phyloP scores from a whole-genome alignment of 805 yeast species.

The Candida silvicultrix region DNA sequence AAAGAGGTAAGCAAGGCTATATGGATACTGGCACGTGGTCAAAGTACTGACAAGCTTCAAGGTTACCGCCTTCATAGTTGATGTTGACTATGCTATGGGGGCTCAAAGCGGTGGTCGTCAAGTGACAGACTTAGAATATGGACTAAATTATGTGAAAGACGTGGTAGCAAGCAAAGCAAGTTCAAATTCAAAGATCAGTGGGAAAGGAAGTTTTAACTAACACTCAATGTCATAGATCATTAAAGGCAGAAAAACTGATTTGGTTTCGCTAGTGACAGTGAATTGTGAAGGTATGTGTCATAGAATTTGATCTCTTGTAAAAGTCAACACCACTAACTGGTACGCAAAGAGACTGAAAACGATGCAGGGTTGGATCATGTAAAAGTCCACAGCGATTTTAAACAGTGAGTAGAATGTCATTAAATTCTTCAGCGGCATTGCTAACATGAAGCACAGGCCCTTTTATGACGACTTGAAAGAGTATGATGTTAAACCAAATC shows the following conservation, averaged over 20 bases:
- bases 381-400: slow-evolving; percentile 4
- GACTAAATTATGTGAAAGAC: slow-evolving; percentile 35
- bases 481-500: neutral
- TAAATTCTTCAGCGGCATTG: neutral
- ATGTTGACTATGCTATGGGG: slow-evolving; percentile 38
- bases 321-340: neutral
- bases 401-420: slow-evolving; percentile 12
- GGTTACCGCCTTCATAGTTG: slow-evolving; percentile 42
- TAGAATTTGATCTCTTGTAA: neutral
- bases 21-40: too few species aligned
- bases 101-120: slow-evolving; percentile 21
- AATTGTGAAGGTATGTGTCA: slow-evolving; percentile 2
- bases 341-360: neutral
- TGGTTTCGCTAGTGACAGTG: slow-evolving; percentile 21
- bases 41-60: too few species aligned
- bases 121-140: slow-evolving; percentile 28
- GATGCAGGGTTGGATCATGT: neutral
- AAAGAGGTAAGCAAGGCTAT: slow-evolving; percentile 26
- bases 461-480: neutral
- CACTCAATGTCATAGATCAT: slow-evolving; percentile 9
- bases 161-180: slow-evolving; percentile 23
- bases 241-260: slow-evolving; percentile 33
- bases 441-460: neutral
- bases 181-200: neutral
- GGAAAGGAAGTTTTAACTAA: too few species aligned